Evolutionary conservation across 2,329 filamentous ascomycete species (phyloP).

Genomic region (Calonectria pseudoturangicola): DNA sequence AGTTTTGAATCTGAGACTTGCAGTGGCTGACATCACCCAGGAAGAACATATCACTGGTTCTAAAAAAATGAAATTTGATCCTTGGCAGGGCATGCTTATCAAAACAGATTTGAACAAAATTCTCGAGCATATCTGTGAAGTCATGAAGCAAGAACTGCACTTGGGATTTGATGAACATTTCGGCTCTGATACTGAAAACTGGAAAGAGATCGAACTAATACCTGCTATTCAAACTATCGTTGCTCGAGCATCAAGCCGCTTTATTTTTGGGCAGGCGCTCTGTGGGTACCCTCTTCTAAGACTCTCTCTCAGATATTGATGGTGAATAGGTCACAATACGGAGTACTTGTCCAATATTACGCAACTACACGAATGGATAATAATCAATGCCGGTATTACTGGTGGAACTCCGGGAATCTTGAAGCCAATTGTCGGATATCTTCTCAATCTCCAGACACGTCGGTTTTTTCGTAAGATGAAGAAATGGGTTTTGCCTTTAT

Average conservation of each 20-base stretch:
- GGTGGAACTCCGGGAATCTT: conserved; percentile 57
- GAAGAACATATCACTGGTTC: conserved; percentile 62
- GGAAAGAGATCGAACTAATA: conserved; percentile 59
- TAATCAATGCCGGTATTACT: conserved; percentile 58
- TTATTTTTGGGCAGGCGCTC: conserved; percentile 57
- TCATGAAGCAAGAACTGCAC: conserved; percentile 60
- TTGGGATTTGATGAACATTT: conserved; percentile 60
- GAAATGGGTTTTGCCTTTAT: conserved; percentile 52
- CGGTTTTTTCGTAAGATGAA: conserved; percentile 53
- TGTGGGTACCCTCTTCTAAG: conserved; percentile 48
- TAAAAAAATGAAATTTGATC: conserved; percentile 57
- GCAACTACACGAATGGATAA: conserved; percentile 57
- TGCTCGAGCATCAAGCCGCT: conserved; percentile 57
- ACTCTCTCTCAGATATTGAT: neutral
- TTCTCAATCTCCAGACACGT: conserved; percentile 50
- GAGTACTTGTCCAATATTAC: conserved; percentile 57
- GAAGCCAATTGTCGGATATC: conserved; percentile 56
- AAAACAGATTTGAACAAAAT: conserved; percentile 60
- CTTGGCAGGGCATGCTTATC: conserved; percentile 60
- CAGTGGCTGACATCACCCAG: conserved; percentile 63
- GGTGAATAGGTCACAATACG: conserved; percentile 55
- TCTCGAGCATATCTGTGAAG: conserved; percentile 58
- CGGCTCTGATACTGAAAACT: conserved; percentile 58
- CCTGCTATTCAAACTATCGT: conserved; percentile 54
- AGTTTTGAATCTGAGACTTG: conserved; percentile 58